These are phyloP conservation scores for Pythium brassicae DNA, from an alignment of 352 stramenopile genomes.

Conservation along the genomic window DNA sequence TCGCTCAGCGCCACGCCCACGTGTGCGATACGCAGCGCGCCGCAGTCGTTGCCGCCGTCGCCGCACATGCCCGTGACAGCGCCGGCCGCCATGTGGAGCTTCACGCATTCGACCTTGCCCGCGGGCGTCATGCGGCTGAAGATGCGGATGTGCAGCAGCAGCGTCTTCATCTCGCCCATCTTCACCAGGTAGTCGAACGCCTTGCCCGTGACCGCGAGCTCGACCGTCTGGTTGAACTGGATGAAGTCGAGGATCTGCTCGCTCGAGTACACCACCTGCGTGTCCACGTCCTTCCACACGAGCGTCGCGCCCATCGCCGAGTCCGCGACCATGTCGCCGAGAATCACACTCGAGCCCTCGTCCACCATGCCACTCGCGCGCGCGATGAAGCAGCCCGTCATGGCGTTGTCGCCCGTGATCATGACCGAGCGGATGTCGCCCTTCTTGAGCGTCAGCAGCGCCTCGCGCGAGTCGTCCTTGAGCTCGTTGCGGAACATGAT, in stretches of 20 bases:
- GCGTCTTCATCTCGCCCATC: conserved; percentile 49
- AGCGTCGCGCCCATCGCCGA: conserved; percentile 27
- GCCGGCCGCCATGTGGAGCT: conserved; percentile 57
- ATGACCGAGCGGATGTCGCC: conserved; percentile 80
- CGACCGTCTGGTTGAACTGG: conserved; percentile 29
- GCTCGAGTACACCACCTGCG: conserved; percentile 38
- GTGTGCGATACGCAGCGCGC: conserved; percentile 87
- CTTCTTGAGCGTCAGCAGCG: conserved; percentile 72
- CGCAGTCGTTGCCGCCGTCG: conserved; percentile 90
- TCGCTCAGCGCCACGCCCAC: conserved; percentile 88
- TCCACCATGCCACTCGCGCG: conserved; percentile 60
- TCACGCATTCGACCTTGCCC: conserved; percentile 71
- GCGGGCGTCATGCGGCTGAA: conserved; percentile 77
- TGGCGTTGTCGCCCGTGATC: conserved; percentile 87
- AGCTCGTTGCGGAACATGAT: conserved; percentile 90
- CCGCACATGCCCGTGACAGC: conserved; percentile 80
- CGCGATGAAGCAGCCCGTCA: conserved; percentile 77
- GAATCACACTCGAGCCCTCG: conserved; percentile 36
- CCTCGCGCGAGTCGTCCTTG: conserved; percentile 76
- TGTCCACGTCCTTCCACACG: conserved; percentile 68
- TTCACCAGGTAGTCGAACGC: conserved; percentile 69
- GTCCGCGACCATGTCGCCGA: conserved; percentile 55
- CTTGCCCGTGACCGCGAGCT: conserved; percentile 67
- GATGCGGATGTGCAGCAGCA: conserved; percentile 70
- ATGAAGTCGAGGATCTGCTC: conserved; percentile 46